Evolutionary conservation across 106 monocot species (phyloP).

Genomic region (Allium sativum): DNA sequence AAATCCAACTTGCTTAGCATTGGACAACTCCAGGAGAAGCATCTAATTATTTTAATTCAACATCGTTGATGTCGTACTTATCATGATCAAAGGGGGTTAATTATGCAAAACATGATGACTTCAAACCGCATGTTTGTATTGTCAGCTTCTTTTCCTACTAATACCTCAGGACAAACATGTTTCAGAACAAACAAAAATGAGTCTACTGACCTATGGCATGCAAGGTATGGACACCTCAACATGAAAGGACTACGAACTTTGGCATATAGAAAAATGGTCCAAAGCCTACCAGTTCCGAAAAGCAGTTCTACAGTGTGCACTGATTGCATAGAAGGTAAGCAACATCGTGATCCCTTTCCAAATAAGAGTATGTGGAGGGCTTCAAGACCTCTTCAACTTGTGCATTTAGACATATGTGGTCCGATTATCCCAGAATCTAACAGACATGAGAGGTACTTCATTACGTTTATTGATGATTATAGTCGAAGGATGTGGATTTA

Average conservation of each 20-base stretch:
- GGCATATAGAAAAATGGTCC: neutral
- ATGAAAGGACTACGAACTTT: neutral
- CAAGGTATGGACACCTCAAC: neutral
- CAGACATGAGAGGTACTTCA: neutral
- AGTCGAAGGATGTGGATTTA: neutral
- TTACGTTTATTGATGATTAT: neutral
- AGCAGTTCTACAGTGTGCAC: neutral
- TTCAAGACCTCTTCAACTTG: neutral
- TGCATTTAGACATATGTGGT: constrained; percentile 2
- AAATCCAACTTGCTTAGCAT: neutral
- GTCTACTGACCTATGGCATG: constrained; percentile 1
- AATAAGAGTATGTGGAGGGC: constrained; percentile 2
- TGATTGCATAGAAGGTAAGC: neutral
- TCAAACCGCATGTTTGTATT: neutral
- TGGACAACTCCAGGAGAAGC: neutral
- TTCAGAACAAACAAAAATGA: neutral
- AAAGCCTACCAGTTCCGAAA: neutral
- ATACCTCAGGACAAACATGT: neutral
- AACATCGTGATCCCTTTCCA: neutral
- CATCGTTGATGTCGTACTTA: neutral
- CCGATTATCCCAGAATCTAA: neutral
- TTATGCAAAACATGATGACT: neutral
- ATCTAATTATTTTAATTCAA: neutral
- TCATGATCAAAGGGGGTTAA: neutral
- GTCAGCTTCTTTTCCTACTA: neutral